phyloP scores from a whole-genome alignment of 2,329 filamentous ascomycete species.

The Leptodontidium sp. region DNA sequence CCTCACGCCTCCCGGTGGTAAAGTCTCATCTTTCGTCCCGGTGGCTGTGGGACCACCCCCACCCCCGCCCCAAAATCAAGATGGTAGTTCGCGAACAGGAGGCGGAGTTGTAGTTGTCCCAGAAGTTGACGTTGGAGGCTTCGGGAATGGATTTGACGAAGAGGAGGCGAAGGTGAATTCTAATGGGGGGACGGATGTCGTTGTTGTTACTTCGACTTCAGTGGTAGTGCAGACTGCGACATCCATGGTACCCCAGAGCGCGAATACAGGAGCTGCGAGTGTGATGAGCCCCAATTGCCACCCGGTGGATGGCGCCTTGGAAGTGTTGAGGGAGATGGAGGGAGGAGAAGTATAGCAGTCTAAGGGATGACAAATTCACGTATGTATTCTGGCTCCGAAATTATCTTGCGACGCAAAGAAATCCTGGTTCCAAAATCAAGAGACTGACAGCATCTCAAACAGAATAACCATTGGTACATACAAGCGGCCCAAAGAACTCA shows the following conservation, averaged over 20 bases:
- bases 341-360: conserved; percentile 10
- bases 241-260: neutral
- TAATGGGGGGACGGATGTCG: neutral
- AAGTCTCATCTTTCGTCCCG: conserved; percentile 5
- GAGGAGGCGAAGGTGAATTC: neutral
- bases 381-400: neutral
- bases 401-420: neutral
- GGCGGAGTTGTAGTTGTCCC: neutral
- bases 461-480: conserved; percentile 5
- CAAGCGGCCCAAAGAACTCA: conserved; percentile 11
- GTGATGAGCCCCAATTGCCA: neutral
- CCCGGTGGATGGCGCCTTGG: neutral
- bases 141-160: conserved; percentile 10
- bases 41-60: conserved; percentile 5
- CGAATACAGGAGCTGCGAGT: neutral
- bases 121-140: neutral
- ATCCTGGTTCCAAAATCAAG: neutral
- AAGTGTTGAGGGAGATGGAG: conserved; percentile 1
- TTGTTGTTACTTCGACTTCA: neutral
- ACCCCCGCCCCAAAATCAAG: neutral
- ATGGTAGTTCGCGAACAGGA: neutral
- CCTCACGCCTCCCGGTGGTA: neutral
- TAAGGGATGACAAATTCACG: conserved; percentile 10
- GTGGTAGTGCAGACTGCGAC: conserved; percentile 1
- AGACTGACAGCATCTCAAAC: neutral